phyloP scores from a whole-genome alignment of 345 rosid genomes.

The Anastatica hierochuntica region DNA sequence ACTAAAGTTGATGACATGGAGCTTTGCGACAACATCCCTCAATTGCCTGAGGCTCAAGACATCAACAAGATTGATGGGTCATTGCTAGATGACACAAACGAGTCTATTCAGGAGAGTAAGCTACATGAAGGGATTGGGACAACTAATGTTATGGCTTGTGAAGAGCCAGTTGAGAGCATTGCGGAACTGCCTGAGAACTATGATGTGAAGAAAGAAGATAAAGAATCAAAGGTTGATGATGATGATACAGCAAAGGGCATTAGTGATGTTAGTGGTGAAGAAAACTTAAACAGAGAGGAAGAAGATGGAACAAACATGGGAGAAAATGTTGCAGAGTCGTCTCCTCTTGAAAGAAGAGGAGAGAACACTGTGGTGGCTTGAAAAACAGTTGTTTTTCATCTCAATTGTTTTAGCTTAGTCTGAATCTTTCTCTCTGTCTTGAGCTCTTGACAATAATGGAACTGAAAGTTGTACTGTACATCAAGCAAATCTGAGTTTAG shows the following conservation, averaged over 20 bases:
- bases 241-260: constrained; percentile 2
- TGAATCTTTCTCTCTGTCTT: too few species aligned
- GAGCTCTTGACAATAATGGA: too few species aligned
- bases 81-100: too few species aligned
- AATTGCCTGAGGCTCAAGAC: constrained; percentile 22
- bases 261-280: constrained; percentile 15
- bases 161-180: constrained; percentile 11
- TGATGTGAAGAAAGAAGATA: constrained; percentile 31
- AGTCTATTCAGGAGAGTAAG: constrained; percentile 20
- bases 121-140: constrained; percentile 19
- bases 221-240: constrained; percentile 24
- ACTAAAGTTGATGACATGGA: constrained; percentile 37
- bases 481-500: too few species aligned
- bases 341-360: constrained; percentile 24
- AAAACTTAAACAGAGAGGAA: constrained; percentile 15
- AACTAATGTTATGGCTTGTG: constrained; percentile 16
- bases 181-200: constrained; percentile 20
- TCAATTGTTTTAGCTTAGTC: too few species aligned
- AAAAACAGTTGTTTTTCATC: neutral
- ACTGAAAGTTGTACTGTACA: too few species aligned
- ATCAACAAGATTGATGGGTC: constrained; percentile 28
- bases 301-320: constrained; percentile 18
- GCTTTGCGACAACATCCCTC: constrained; percentile 30
- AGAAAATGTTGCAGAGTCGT: constrained; percentile 17
- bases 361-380: constrained; percentile 20